A percentile compares a stretch with the other conserved stretches of the same genome.
Evolutionary conservation across 2,329 filamentous ascomycete species (phyloP).

Genomic region (Talaromyces sp.): DNA sequence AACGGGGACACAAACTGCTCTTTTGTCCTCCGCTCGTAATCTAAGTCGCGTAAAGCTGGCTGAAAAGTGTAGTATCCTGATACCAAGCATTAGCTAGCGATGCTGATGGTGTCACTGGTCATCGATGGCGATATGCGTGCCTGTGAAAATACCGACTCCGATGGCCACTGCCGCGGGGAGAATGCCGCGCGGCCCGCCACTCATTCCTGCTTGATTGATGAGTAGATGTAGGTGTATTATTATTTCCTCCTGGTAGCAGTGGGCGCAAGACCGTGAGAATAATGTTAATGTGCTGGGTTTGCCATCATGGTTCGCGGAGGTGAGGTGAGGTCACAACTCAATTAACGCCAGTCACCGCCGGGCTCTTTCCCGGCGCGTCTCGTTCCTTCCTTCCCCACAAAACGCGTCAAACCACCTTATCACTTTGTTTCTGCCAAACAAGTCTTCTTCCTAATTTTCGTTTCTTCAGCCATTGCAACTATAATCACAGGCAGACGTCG

Average conservation of each 20-base stretch:
- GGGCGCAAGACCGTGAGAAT: too few relatives aligned
- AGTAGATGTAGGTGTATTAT: background rate
- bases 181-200: conserved; percentile 25
- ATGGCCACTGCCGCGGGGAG: conserved; percentile 32
- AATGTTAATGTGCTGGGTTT: too few relatives aligned
- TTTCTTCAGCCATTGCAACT: background rate
- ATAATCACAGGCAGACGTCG: background rate
- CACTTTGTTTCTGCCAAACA: conserved; percentile 1
- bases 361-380: conserved; percentile 4
- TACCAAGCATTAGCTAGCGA: conserved; percentile 10
- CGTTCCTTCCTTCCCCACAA: conserved; percentile 7
- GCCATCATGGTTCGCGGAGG: too few relatives aligned
- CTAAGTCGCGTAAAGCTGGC: conserved; percentile 32
- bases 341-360: conserved; percentile 1
- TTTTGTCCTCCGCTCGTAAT: conserved; percentile 23
- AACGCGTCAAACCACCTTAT: conserved; percentile 8
- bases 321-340: conserved; percentile 4
- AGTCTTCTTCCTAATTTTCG: background rate
- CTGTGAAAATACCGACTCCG: conserved; percentile 35
- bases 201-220: conserved; percentile 19
- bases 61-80: conserved; percentile 41
- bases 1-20: conserved; percentile 3
- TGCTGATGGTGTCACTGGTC: conserved; percentile 5
- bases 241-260: background rate
- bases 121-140: conserved; percentile 15